A percentile compares a stretch with the other conserved stretches of the same genome.
These are phyloP conservation scores for Trametes villosa DNA, from an alignment of 768 basidiomycete species.

Conservation along the genomic window DNA sequence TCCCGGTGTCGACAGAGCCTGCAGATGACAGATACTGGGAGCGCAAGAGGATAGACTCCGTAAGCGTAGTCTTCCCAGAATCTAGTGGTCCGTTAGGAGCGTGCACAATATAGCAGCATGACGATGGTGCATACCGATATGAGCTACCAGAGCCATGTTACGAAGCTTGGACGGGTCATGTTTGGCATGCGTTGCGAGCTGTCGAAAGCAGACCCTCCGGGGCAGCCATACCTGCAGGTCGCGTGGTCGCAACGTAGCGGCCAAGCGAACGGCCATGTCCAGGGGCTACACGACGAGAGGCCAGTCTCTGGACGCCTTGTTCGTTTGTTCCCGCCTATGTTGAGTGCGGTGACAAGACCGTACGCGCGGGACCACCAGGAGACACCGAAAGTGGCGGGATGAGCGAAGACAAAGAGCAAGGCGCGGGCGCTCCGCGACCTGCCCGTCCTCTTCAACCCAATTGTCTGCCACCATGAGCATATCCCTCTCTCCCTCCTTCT, in stretches of 20 bases:
- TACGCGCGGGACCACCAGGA: background rate
- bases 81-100: no score
- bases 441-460: slow-evolving; percentile 11
- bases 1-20: slow-evolving; percentile 88
- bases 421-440: slow-evolving; percentile 10
- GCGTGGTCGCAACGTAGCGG: slow-evolving; percentile 2
- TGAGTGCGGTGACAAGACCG: background rate
- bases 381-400: background rate
- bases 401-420: slow-evolving; percentile 5
- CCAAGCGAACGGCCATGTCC: slow-evolving; percentile 11
- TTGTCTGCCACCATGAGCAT: slow-evolving; percentile 19
- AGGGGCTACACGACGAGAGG: background rate
- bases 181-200: slow-evolving; percentile 13
- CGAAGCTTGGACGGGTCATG: slow-evolving; percentile 51
- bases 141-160: slow-evolving; percentile 88
- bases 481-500: background rate
- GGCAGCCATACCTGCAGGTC: background rate
- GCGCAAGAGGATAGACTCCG: slow-evolving; percentile 81
- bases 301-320: background rate
- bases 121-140: slow-evolving; percentile 68
- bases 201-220: slow-evolving; percentile 25
- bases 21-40: slow-evolving; percentile 73
- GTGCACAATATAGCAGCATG: no score
- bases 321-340: background rate
- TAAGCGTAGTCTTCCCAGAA: slow-evolving; percentile 88